phyloP scores from a whole-genome alignment of 2,329 filamentous ascomycete genomes.

The Aspergillus bombycis region DNA sequence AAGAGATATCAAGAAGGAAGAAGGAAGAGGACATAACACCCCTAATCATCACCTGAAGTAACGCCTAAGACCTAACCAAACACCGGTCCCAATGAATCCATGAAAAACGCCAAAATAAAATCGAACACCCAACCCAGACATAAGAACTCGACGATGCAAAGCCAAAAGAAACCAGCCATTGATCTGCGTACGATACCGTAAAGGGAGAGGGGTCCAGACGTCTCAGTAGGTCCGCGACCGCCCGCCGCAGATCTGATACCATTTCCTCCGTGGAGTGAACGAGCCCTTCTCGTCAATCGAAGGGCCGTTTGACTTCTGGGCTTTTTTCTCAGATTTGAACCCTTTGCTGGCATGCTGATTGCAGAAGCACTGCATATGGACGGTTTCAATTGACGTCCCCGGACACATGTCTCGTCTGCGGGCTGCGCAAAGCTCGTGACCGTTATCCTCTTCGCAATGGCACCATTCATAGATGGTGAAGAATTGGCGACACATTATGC shows the following conservation, averaged over 20 bases:
- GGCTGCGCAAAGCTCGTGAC: slow-evolving; percentile 33
- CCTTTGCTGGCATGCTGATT: slow-evolving; percentile 36
- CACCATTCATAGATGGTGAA: slow-evolving; percentile 43
- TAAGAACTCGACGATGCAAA: not conserved
- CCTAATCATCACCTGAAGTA: not conserved
- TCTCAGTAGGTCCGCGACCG: slow-evolving; percentile 26
- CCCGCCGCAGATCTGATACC: slow-evolving; percentile 35
- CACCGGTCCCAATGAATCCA: not conserved
- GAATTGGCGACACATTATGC: slow-evolving; percentile 41
- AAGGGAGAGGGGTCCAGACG: not conserved
- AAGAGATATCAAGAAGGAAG: not conserved
- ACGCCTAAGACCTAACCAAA: not conserved
- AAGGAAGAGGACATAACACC: not conserved
- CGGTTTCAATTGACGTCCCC: slow-evolving; percentile 37
- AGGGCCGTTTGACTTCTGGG: slow-evolving; percentile 21
- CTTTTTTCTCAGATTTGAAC: slow-evolving; percentile 37
- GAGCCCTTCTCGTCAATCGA: slow-evolving; percentile 29
- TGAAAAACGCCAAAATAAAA: not conserved
- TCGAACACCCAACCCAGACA: not conserved
- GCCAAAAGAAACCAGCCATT: slow-evolving; percentile 4
- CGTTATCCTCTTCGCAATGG: slow-evolving; percentile 41
- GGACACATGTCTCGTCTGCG: slow-evolving; percentile 33
- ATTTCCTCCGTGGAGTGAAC: slow-evolving; percentile 27
- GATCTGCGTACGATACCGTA: not conserved
- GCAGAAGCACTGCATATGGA: slow-evolving; percentile 46